Evolutionary conservation across 306 rosid genomes (phyloP), one percentile per base, ranked within the genome.

Genomic region (Prunus campanulata): DNA sequence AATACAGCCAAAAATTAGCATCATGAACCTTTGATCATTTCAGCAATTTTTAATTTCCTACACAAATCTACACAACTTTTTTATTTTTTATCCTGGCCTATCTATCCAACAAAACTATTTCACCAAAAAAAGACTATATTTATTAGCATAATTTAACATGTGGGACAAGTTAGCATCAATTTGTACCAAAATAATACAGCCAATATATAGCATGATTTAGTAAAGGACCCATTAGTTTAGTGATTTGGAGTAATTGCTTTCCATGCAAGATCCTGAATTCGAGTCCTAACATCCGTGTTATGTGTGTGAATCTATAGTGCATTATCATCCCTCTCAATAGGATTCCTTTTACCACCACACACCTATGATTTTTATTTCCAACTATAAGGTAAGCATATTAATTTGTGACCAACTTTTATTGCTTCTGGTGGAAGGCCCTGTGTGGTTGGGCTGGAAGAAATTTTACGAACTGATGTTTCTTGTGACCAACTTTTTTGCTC

Each of bases 251-350:
- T 35, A 35, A 5, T 35, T 35, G 7, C 2, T 35, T 1, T 0
- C 1, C 2, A 5, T 1, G 1, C 0, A 35, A 35, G 42, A 1
- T 35, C 0, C 0, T 35, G 2, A 35, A 1, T 32, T 32, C 7
- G 0, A 5, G 1, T 32, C 0, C 7, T 5, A 32, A 5, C 0
- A 32, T 32, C 6, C 1, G 7, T 5, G 8, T 32, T 32, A 0
- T 35, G 39, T 35, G 42, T 35, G 2, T 5, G 8, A 35, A 35
- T 35, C 6, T 35, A 35, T 35, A 35, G 8, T 5, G 8, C 1
- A 35, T 35, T 35, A 35, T 35, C 39, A 0, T 35, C 0, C 42
- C 8, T 35, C 42, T 35, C 2, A 35, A 35, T 35, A 35, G 0
- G 1, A 35, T 35, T 0, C 2, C 1, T 35, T 35, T 35, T 35